Evolutionary conservation across 2,329 filamentous ascomycete species (phyloP), one percentile per base, ranked within the genome.

Genomic region (Exophiala spinifera): DNA sequence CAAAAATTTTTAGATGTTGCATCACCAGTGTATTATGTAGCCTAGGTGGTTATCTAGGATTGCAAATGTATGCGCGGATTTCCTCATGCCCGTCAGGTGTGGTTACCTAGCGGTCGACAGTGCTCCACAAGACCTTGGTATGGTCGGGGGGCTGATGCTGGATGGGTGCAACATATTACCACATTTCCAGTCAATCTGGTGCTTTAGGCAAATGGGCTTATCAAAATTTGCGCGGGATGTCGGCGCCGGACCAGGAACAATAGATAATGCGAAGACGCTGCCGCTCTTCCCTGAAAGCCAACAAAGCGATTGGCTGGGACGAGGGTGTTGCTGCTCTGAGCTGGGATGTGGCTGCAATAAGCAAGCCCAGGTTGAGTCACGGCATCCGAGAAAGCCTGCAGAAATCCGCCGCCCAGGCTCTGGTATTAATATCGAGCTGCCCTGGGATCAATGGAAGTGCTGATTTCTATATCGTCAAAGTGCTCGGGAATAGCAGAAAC

Each of bases 351-450:
- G 49, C 40, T 57, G 49, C 50, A 54, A 53, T 60, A 57, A 57
- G 53, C 57, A 56, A 50, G n/a, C 6, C 15, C 15, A 14, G 2
- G 49, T 55, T 56, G 53, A 57, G 45, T 57, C 54, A 57, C 43
- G 42, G 42, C 20, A 43, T 43, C 20, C 17, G 36, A 39, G 6
- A 19, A n/a, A 39, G 36, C 36, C 17, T 39, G 4, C n/a, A 39
- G 28, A 39, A 39, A 39, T 39, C 14, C 36, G 36, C 36, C 36
- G 36, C 8, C 10, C 7, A 19, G 17, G 36, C 36, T 39, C 36
- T 17, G 17, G 36, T 39, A 39, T 39, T 39, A 39, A 39, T 39
- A 39, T 39, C 36, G 36, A 15, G 36, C 28, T 31, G 28, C 28
- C 28, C 11, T 31, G 28, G 28, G 28, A 31, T 31, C 28, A 31